Conservation (phyloP, 805 yeast species). For the Starmerella ratchasimensis region DNA sequence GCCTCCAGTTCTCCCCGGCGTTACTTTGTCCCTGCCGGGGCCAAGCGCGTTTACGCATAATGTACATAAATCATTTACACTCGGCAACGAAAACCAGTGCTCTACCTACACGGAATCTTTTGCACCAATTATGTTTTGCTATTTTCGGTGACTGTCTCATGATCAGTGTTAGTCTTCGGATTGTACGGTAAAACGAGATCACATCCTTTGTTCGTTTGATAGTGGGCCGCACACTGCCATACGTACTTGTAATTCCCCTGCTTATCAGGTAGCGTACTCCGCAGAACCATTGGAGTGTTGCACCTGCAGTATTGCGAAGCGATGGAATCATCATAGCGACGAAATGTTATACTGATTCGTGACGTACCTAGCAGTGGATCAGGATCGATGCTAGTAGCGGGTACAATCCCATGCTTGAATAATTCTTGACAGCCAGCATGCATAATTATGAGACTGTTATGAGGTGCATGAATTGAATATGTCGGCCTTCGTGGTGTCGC, state of each 20-base stretch:
- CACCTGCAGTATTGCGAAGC: slow-evolving; percentile 35
- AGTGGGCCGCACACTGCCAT: slow-evolving; percentile 46
- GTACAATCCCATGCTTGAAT: slow-evolving; percentile 51
- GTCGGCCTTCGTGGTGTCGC: slow-evolving; percentile 23
- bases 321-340: slow-evolving; percentile 36
- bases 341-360: slow-evolving; percentile 52
- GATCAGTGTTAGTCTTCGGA: background rate
- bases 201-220: slow-evolving; percentile 20
- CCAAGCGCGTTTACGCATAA: slow-evolving; percentile 17
- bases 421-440: slow-evolving; percentile 69
- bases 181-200: slow-evolving; percentile 5
- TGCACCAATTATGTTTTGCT: too few relatives aligned
- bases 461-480: slow-evolving; percentile 48
- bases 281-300: slow-evolving; percentile 35
- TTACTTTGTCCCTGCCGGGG: slow-evolving; percentile 27
- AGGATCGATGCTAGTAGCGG: slow-evolving; percentile 29
- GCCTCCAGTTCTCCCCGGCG: slow-evolving; percentile 38
- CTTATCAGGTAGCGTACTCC: slow-evolving; percentile 37
- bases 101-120: too few relatives aligned
- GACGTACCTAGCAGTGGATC: slow-evolving; percentile 38
- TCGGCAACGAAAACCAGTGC: background rate
- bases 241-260: slow-evolving; percentile 35
- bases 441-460: slow-evolving; percentile 59
- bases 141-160: too few relatives aligned
- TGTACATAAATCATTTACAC: slow-evolving; percentile 6